Evolutionary conservation across 2,329 filamentous ascomycete genomes (phyloP).

Genomic region (Cladosporium austrohemisphaericum): DNA sequence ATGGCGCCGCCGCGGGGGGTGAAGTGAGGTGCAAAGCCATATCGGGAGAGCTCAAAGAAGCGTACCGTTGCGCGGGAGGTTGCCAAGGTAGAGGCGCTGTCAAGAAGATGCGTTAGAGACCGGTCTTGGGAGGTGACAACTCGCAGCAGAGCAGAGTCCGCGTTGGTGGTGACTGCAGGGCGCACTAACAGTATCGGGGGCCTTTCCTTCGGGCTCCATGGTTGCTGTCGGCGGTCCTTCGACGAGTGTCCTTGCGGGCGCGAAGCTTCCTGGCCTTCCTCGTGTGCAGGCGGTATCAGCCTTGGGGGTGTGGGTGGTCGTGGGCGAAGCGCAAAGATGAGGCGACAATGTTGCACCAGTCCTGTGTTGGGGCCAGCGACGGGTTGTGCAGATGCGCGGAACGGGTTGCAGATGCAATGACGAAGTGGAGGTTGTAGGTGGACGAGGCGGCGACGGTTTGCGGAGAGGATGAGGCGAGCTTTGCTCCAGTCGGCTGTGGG

Average conservation of each 20-base stretch:
- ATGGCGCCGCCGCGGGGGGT: slow-evolving; percentile 16
- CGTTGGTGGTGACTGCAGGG: no score
- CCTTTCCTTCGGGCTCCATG: slow-evolving; percentile 15
- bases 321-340: slow-evolving; percentile 11
- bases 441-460: background rate
- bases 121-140: no score
- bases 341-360: slow-evolving; percentile 9
- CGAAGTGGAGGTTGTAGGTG: background rate
- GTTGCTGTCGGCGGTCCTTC: slow-evolving; percentile 6
- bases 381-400: background rate
- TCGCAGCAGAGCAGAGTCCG: no score
- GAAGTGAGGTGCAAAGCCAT: slow-evolving; percentile 14
- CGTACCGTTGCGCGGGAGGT: slow-evolving; percentile 93
- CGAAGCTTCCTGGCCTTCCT: slow-evolving; percentile 9
- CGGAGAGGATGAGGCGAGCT: background rate
- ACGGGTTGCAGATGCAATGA: slow-evolving; percentile 2
- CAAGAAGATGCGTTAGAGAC: slow-evolving; percentile 11
- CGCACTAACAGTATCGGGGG: slow-evolving; percentile 15
- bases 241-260: background rate
- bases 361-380: background rate
- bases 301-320: background rate
- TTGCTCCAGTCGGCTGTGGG: no score
- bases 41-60: slow-evolving; percentile 24
- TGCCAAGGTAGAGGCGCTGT: slow-evolving; percentile 77
- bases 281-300: slow-evolving; percentile 5